Evolutionary conservation across 2,329 filamentous ascomycete genomes (phyloP).

Genomic region (Ophiostoma piceae): DNA sequence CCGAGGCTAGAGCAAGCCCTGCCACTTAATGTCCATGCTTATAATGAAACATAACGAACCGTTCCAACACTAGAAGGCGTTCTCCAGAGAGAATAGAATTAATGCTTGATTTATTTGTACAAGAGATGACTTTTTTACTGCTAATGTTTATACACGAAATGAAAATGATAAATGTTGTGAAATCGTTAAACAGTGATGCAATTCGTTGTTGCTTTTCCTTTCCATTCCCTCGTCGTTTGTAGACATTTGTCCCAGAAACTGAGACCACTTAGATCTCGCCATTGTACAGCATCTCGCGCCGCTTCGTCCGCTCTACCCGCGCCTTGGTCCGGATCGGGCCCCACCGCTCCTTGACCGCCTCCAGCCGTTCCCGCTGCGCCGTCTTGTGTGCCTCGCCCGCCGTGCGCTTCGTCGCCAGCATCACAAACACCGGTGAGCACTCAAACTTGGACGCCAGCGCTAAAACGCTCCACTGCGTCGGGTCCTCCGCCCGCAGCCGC

Average conservation of each 20-base stretch:
- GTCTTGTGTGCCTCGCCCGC: slow-evolving; percentile 41
- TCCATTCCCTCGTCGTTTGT: not conserved
- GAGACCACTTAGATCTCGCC: slow-evolving; percentile 36
- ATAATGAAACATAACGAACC: not conserved
- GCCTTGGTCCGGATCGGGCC: slow-evolving; percentile 52
- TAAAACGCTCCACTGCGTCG: slow-evolving; percentile 50
- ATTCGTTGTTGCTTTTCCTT: not conserved
- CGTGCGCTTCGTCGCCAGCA: slow-evolving; percentile 51
- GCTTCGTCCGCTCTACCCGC: slow-evolving; percentile 50
- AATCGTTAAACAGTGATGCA: slow-evolving; percentile 7
- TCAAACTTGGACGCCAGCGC: slow-evolving; percentile 51
- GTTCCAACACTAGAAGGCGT: not conserved
- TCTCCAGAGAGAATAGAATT: not conserved
- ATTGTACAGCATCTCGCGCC: slow-evolving; percentile 48
- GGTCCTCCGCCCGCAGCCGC: slow-evolving; percentile 48
- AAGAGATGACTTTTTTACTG: slow-evolving; percentile 5
- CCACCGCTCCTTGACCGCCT: slow-evolving; percentile 51
- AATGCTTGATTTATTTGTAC: slow-evolving; percentile 16
- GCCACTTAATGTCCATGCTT: not conserved
- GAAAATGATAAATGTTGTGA: not conserved
- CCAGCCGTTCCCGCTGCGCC: slow-evolving; percentile 42
- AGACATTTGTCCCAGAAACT: no score
- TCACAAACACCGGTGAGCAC: slow-evolving; percentile 53
- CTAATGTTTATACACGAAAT: slow-evolving; percentile 11
- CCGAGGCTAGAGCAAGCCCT: not conserved